Conservation (phyloP, 345 rosid species). For the Eucalyptus fibrosa region DNA sequence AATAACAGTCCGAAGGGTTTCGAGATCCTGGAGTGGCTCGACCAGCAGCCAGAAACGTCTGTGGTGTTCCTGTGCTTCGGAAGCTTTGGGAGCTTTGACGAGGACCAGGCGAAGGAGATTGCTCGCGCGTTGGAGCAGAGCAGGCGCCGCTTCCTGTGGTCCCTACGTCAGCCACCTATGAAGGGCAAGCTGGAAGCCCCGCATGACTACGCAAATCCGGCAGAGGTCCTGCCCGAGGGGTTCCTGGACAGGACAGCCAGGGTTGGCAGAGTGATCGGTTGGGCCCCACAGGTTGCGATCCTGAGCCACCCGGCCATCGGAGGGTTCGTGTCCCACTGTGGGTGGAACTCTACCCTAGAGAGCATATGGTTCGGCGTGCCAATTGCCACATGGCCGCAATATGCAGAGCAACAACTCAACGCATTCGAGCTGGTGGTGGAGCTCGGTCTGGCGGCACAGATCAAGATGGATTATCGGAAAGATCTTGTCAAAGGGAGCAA, state of each 20-base stretch:
- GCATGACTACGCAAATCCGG: not conserved
- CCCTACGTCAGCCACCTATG: constrained; percentile 5
- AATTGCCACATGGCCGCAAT: constrained; percentile 34
- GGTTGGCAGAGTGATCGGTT: constrained; percentile 25
- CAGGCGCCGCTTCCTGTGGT: constrained; percentile 19
- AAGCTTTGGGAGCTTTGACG: constrained; percentile 41
- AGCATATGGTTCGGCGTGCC: constrained; percentile 47
- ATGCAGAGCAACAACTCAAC: constrained; percentile 41
- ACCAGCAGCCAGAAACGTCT: constrained; percentile 27
- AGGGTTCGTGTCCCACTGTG: constrained; percentile 52
- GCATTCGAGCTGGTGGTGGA: constrained; percentile 30
- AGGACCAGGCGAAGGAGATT: constrained; percentile 20
- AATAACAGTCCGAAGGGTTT: not conserved
- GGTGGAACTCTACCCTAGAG: constrained; percentile 53
- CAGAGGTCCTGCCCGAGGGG: constrained; percentile 21
- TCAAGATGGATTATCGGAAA: not conserved
- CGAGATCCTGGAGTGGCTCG: constrained; percentile 38
- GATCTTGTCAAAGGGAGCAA: not conserved
- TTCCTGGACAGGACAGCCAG: constrained; percentile 21
- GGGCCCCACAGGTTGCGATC: constrained; percentile 34
- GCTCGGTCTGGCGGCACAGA: constrained; percentile 10
- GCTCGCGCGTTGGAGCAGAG: not conserved
- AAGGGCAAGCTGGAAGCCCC: not conserved
- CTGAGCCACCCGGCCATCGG: constrained; percentile 12
- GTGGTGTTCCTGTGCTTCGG: constrained; percentile 66